These are phyloP conservation scores for Psilocybe cyanescens DNA, from an alignment of 768 basidiomycete genomes.

Conservation along the genomic window DNA sequence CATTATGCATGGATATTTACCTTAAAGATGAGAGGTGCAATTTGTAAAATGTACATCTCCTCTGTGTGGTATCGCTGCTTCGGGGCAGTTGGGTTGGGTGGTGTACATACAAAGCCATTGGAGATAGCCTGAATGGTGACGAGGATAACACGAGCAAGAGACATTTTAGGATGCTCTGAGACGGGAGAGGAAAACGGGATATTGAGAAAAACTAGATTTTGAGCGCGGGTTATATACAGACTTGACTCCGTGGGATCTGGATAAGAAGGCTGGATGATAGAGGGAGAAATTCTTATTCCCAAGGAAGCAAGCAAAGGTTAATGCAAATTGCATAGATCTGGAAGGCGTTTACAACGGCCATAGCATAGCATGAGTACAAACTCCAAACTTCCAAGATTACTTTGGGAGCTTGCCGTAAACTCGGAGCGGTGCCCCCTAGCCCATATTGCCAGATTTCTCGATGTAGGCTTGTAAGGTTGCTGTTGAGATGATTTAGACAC, in stretches of 20 bases:
- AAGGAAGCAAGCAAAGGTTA: constrained; percentile 1
- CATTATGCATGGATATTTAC: constrained; percentile 27
- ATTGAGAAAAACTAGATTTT: neutral
- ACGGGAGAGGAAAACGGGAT: neutral
- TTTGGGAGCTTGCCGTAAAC: constrained; percentile 5
- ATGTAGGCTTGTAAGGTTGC: constrained; percentile 1
- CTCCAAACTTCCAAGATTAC: constrained; percentile 3
- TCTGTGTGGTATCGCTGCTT: constrained; percentile 58
- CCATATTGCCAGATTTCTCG: neutral
- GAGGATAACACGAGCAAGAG: constrained; percentile 49
- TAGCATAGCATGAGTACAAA: constrained; percentile 1
- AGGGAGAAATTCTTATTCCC: constrained; percentile 10
- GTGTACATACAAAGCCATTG: constrained; percentile 56
- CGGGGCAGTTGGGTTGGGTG: constrained; percentile 56
- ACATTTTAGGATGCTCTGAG: constrained; percentile 37
- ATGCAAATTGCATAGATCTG: constrained; percentile 2
- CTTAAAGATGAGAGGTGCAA: constrained; percentile 61
- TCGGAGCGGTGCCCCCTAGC: neutral
- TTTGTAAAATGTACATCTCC: constrained; percentile 53
- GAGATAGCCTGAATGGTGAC: constrained; percentile 50
- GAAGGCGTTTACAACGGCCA: constrained; percentile 5
- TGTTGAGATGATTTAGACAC: neutral
- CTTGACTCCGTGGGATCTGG: constrained; percentile 16
- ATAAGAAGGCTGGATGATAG: constrained; percentile 1
- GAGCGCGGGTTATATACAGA: constrained; percentile 20